Evolutionary conservation across 257 asterid species (phyloP).

Genomic region (Fraxinus quadrangulata): DNA sequence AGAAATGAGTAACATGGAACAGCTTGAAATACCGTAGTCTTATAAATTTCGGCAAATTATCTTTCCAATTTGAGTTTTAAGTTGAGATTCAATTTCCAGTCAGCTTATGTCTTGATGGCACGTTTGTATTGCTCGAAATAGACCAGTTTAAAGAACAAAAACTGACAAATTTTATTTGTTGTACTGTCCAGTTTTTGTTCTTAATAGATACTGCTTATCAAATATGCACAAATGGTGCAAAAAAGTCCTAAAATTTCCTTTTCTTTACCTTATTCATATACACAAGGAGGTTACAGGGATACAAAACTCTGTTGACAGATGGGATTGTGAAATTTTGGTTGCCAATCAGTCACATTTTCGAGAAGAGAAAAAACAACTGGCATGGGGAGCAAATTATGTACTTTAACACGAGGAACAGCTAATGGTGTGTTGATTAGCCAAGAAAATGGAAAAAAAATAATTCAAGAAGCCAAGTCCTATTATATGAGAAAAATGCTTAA

Average conservation of each 20-base stretch:
- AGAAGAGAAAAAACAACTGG: not conserved
- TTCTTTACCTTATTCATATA: not conserved
- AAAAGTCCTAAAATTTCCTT: not conserved
- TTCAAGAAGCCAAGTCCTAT: not conserved
- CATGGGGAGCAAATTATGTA: not conserved
- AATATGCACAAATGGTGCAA: not conserved
- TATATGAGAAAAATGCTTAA: not conserved
- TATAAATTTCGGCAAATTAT: not conserved
- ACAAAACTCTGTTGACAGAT: not conserved
- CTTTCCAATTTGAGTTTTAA: not conserved
- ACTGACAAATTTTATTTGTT: not conserved
- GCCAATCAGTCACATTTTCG: not conserved
- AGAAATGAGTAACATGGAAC: not conserved
- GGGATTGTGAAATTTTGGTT: not conserved
- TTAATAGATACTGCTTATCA: not conserved
- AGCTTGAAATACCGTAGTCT: not conserved
- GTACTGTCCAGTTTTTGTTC: not conserved
- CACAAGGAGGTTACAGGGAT: not conserved
- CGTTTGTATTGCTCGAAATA: not conserved
- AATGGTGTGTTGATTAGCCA: not conserved
- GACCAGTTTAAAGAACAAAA: not conserved
- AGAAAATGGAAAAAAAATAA: not conserved
- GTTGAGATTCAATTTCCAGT: not conserved
- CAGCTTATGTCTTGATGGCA: not conserved
- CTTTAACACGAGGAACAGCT: not conserved